Base-by-base conservation (phyloP, 2,329 filamentous ascomycete genomes). In the Beauveria brongniartii region DNA sequence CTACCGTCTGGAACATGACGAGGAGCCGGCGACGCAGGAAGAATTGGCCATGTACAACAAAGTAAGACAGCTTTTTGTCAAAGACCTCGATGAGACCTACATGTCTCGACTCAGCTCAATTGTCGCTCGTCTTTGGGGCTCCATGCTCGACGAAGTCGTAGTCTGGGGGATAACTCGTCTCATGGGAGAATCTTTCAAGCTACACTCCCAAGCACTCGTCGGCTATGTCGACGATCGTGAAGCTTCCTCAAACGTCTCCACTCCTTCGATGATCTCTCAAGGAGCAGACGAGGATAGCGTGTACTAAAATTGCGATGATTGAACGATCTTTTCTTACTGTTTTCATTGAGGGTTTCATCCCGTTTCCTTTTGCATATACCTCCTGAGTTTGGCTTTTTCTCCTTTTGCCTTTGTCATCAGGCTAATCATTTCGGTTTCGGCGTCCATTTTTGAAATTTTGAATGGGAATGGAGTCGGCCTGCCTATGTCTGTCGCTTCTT, bases 1-100 rank as follows among this genome's bases (percentile, higher is more conserved):
- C 69, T 97, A 97, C 80, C 92, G 92, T 78, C 88, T 99, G 80
- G 94, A 99, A 88, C 92, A 97, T 79, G 94, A 99, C 80, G 92
- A 96, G 66, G 93, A 97, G 78, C 87, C 88, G 28, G 89, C 91
- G 40, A 90, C 86, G 34, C 88, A 90, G 67, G 91, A 95, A 70
- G 91, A 96, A 75, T 77, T 89, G 68, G 82, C 80, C 74, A 95
- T 96, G 91, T 95, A 96, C 76, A 90, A 92, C 79, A 96, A 95
- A 78, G 82, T 97, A 64, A 89, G 92, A 67, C 87, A 87, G 73
- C 80, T 97, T 68, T 96, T 96, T 71, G 91, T 94, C 69, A 93
- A 95, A 71, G 92, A 97, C 70, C 85, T 90, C 59, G 88, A 93
- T 62, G 90, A 95, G 69, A 81, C 86, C 26, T 91, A 91, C 73